These are phyloP conservation scores for Scleroderma citrinum DNA, from an alignment of 768 basidiomycete species.

Conservation along the genomic window DNA sequence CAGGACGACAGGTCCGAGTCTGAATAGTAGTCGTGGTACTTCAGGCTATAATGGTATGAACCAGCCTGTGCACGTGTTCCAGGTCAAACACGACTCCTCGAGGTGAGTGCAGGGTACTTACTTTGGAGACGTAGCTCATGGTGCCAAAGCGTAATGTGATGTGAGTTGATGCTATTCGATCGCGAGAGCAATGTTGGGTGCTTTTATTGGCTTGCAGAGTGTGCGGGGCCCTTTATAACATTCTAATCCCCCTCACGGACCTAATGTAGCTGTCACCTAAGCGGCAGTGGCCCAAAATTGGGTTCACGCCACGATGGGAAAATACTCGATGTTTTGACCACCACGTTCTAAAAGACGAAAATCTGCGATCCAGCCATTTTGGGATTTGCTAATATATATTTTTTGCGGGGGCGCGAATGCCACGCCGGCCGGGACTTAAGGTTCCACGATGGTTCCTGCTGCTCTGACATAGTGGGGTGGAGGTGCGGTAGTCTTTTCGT, in stretches of 20 bases:
- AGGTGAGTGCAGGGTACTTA: not conserved
- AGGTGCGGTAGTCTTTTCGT: too few species aligned
- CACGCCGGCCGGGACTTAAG: too few species aligned
- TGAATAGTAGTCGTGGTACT: slow-evolving; percentile 16
- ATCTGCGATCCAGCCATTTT: too few species aligned
- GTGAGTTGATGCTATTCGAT: not conserved
- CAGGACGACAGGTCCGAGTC: slow-evolving; percentile 21
- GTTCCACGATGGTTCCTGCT: too few species aligned
- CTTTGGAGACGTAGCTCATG: not conserved
- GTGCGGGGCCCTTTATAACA: not conserved
- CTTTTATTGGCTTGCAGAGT: not conserved
- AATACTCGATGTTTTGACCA: too few species aligned
- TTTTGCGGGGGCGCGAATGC: too few species aligned
- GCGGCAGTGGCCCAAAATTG: too few species aligned
- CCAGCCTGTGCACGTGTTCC: slow-evolving; percentile 3
- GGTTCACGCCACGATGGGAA: too few species aligned
- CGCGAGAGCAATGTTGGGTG: not conserved
- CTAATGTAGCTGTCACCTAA: too few species aligned
- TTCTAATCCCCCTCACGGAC: not conserved
- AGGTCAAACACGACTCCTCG: not conserved
- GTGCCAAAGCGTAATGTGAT: not conserved
- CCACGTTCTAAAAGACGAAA: too few species aligned
- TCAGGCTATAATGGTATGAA: slow-evolving; percentile 2
- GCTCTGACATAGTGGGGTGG: too few species aligned
- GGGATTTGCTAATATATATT: too few species aligned